phyloP scores from a whole-genome alignment of 306 rosid species.

The Sophora flavescens region DNA sequence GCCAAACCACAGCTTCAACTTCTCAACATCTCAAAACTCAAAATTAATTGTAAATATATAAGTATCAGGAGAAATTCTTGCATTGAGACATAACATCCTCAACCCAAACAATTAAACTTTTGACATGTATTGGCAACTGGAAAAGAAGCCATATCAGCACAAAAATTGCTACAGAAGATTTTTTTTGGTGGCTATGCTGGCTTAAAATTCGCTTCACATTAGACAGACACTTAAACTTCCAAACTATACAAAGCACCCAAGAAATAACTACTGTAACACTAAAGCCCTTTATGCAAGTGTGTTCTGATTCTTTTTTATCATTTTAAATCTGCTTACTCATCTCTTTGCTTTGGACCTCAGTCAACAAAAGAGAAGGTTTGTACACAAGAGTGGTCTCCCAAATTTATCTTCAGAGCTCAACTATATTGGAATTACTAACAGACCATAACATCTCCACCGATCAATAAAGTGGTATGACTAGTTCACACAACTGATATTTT shows the following conservation, averaged over 20 bases:
- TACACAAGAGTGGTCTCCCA: neutral
- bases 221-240: slow-evolving; percentile 16
- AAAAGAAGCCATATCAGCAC: slow-evolving; percentile 10
- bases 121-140: neutral
- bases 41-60: neutral
- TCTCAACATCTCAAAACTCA: neutral
- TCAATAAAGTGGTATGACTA: neutral
- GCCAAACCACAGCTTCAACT: slow-evolving; percentile 31
- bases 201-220: neutral
- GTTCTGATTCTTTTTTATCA: neutral
- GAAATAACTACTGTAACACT: neutral
- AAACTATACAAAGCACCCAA: neutral
- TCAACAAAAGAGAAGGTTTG: slow-evolving; percentile 8
- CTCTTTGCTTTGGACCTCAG: neutral
- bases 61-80: neutral
- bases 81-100: neutral
- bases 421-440: neutral
- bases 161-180: neutral
- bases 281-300: neutral
- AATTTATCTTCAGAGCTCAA: slow-evolving; percentile 26
- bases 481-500: slow-evolving; percentile 2
- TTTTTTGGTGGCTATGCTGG: neutral
- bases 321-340: neutral
- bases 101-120: neutral
- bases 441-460: slow-evolving; percentile 11